phyloP scores from a whole-genome alignment of 1,284 basidiomycete genomes.

The Polyporus tsugae region DNA sequence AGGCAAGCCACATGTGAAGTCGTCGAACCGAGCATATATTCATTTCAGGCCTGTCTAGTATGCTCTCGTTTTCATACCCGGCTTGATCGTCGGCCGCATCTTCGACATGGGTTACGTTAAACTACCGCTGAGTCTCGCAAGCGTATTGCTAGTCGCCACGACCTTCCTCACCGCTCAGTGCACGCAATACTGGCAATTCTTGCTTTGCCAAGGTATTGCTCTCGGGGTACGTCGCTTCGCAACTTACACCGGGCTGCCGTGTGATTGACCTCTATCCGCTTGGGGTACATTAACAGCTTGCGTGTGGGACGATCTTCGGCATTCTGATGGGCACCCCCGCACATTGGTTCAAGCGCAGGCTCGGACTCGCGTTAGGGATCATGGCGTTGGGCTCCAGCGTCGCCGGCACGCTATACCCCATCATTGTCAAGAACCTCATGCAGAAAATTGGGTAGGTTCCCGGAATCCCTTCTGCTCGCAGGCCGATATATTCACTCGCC shows the following conservation, averaged over 20 bases:
- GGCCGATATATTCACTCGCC: neutral
- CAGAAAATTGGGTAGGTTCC: conserved; percentile 44
- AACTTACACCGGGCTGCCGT: conserved; percentile 9
- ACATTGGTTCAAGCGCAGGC: conserved; percentile 58
- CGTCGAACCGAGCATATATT: conserved; percentile 1
- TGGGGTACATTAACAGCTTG: conserved; percentile 32
- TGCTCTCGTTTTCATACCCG: conserved; percentile 54
- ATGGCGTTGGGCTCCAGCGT: conserved; percentile 50
- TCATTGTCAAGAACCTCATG: conserved; percentile 51
- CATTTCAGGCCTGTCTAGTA: conserved; percentile 41
- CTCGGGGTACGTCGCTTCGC: conserved; percentile 45
- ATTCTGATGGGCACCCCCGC: conserved; percentile 51
- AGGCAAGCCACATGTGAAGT: conserved; percentile 47
- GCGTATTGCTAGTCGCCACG: conserved; percentile 48
- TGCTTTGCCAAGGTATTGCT: conserved; percentile 57
- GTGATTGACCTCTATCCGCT: neutral
- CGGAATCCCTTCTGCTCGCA: neutral
- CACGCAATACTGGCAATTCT: conserved; percentile 59
- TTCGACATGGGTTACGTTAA: conserved; percentile 62
- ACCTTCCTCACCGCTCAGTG: conserved; percentile 61
- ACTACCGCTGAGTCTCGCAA: conserved; percentile 45
- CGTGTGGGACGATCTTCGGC: conserved; percentile 52
- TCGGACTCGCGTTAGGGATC: conserved; percentile 52
- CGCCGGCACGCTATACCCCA: conserved; percentile 55
- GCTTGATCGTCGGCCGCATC: conserved; percentile 59